phyloP scores from a whole-genome alignment of 352 stramenopile genomes.

The Phytopythium cucurbitacearum region DNA sequence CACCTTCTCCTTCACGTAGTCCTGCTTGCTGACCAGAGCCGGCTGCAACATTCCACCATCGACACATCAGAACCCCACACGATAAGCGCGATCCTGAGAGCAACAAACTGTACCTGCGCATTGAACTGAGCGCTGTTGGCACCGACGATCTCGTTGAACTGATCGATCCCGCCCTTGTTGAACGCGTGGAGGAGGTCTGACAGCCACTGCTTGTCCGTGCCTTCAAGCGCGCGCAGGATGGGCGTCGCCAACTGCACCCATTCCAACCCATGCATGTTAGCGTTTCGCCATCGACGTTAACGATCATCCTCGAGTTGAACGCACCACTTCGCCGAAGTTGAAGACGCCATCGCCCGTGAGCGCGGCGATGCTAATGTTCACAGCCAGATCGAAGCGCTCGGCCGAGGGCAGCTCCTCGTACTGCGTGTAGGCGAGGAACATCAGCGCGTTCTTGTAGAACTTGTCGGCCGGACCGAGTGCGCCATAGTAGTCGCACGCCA shows the following conservation, averaged over 20 bases:
- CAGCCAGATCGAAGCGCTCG: slow-evolving; percentile 86
- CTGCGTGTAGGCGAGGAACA: slow-evolving; percentile 95
- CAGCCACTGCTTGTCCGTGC: slow-evolving; percentile 92
- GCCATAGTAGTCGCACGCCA: slow-evolving; percentile 92
- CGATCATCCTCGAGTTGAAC: slow-evolving; percentile 6
- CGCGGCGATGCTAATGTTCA: slow-evolving; percentile 94
- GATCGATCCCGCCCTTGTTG: slow-evolving; percentile 94
- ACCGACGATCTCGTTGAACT: slow-evolving; percentile 88
- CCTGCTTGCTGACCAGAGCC: slow-evolving; percentile 90
- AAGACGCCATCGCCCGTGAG: slow-evolving; percentile 97
- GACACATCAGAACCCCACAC: not conserved
- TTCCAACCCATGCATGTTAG: slow-evolving; percentile 5
- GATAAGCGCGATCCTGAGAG: not conserved
- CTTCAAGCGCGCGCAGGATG: slow-evolving; percentile 88
- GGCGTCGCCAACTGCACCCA: slow-evolving; percentile 83
- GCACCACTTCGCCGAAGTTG: slow-evolving; percentile 97
- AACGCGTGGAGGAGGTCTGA: slow-evolving; percentile 93
- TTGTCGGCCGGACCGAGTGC: slow-evolving; percentile 89
- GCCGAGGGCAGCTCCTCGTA: slow-evolving; percentile 83
- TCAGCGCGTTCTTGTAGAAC: slow-evolving; percentile 96
- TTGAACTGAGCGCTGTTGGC: slow-evolving; percentile 80
- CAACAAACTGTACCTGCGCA: slow-evolving; percentile 26
- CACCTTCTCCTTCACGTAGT: slow-evolving; percentile 98
- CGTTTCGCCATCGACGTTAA: not conserved
- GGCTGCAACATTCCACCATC: slow-evolving; percentile 42